Evolutionary conservation across 1,139 yeast species (phyloP).

Genomic region (Yamadazyma atmosphaerica): DNA sequence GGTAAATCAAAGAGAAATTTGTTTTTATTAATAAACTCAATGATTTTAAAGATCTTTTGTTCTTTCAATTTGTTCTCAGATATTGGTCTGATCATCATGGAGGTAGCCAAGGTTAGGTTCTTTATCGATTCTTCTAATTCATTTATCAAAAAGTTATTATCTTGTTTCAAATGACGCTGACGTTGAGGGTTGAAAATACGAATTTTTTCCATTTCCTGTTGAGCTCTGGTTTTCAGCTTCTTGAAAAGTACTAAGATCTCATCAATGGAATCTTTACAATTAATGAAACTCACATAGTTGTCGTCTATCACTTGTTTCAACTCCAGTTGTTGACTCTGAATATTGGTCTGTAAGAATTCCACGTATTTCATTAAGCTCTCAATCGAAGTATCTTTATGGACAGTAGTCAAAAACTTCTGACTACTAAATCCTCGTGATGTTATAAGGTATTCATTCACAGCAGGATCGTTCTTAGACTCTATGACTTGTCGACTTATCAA

Average conservation of each 20-base stretch:
- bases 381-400: slow-evolving; percentile 72
- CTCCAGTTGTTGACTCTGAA: slow-evolving; percentile 65
- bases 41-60: slow-evolving; percentile 56
- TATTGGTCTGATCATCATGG: slow-evolving; percentile 74
- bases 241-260: slow-evolving; percentile 35
- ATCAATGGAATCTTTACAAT: slow-evolving; percentile 63
- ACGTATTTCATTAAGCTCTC: slow-evolving; percentile 60
- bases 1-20: slow-evolving; percentile 75
- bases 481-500: slow-evolving; percentile 40
- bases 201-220: slow-evolving; percentile 35
- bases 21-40: slow-evolving; percentile 63
- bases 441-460: slow-evolving; percentile 57
- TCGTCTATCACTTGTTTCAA: slow-evolving; percentile 67
- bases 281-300: slow-evolving; percentile 74
- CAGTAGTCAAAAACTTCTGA: slow-evolving; percentile 61
- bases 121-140: slow-evolving; percentile 47
- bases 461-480: slow-evolving; percentile 41
- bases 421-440: slow-evolving; percentile 76
- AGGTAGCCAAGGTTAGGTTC: slow-evolving; percentile 56
- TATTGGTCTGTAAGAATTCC: slow-evolving; percentile 56
- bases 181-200: slow-evolving; percentile 42
- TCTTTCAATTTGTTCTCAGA: slow-evolving; percentile 63
- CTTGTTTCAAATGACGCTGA: slow-evolving; percentile 19
- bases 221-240: slow-evolving; percentile 36
- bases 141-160: slow-evolving; percentile 24